Base-by-base conservation (phyloP, 495 filamentous ascomycete genomes). In the Aspergillus sclerotioniger region DNA sequence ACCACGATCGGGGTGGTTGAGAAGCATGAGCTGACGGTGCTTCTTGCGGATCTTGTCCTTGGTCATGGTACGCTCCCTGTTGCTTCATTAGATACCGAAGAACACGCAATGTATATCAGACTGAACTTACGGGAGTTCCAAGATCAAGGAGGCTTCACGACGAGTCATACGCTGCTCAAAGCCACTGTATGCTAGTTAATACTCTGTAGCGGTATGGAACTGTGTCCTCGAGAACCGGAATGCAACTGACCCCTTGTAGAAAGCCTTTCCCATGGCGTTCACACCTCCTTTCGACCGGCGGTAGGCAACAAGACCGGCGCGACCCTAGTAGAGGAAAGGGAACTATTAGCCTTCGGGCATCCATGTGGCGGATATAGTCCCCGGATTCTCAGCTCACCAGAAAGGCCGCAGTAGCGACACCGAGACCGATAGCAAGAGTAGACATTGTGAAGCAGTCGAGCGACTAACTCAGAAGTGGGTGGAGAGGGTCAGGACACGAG, bases 1-100 rank as follows among this genome's bases (percentile, higher is more conserved):
- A 52, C 94, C 94, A 60, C 94, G 90, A 75, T 99, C 94, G 31
- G 94, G 94, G 75, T 99, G 94, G 76, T 99, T 99, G 59, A 95
- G 79, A 52, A 99, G 83, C 94, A 99, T 99, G 51, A 98, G 86
- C 58, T 89, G 90, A 33, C 94, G 86, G 77, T 99, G 94, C 62
- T 93, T 92, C 79, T 98, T 97, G 66, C 94, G 90, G 49, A 99
- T 80, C 62, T 93, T 92, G 41, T 96, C 91, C 76, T 95, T 96
- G 53, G 85, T 91, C 63, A 96, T 61, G 59, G 84, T 84, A 47
- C 90, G 83, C 71, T 98, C 94, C 52, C 93, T 97, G 59, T 67
- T 50, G 28, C 1, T 48, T 10, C 13, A 59, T 72, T 64, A 71
- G 65, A 51, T 19, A 48, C 21, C 44, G 47, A 3, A 16, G 7